phyloP scores from a whole-genome alignment of 2,329 filamentous ascomycete species.

The Plectosphaerella cucumerina region DNA sequence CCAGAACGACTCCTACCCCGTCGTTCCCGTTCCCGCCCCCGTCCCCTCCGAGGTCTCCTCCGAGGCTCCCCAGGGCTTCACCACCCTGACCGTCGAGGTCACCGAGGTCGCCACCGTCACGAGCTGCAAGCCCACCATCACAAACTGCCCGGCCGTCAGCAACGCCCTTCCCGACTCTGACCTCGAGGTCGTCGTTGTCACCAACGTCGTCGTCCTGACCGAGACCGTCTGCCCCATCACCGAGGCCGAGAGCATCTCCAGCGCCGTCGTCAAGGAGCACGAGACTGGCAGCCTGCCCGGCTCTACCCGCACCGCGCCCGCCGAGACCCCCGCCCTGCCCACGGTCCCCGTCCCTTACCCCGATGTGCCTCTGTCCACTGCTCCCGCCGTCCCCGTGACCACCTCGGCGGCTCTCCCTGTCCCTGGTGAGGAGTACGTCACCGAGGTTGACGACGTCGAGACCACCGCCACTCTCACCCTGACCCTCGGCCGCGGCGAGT shows the following conservation, averaged over 20 bases:
- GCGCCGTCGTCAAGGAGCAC: constrained; percentile 30
- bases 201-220: constrained; percentile 33
- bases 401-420: constrained; percentile 11
- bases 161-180: constrained; percentile 29
- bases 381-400: constrained; percentile 24
- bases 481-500: constrained; percentile 26
- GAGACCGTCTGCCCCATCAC: constrained; percentile 41
- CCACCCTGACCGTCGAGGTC: constrained; percentile 45
- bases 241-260: constrained; percentile 34
- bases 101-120: constrained; percentile 54
- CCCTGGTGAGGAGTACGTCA: constrained; percentile 17
- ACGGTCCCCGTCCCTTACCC: constrained; percentile 6
- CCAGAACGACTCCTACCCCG: constrained; percentile 7
- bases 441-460: constrained; percentile 9
- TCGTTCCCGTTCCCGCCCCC: too few relatives aligned
- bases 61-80: constrained; percentile 17
- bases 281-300: constrained; percentile 31
- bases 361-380: constrained; percentile 22
- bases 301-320: constrained; percentile 20
- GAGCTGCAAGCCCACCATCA: constrained; percentile 52
- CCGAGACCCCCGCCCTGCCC: constrained; percentile 15
- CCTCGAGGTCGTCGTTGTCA: constrained; percentile 27
- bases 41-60: constrained; percentile 8
- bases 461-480: constrained; percentile 24
- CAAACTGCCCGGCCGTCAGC: constrained; percentile 46